Conservation (phyloP, 495 filamentous ascomycete species). For the Cercophora scortea region DNA sequence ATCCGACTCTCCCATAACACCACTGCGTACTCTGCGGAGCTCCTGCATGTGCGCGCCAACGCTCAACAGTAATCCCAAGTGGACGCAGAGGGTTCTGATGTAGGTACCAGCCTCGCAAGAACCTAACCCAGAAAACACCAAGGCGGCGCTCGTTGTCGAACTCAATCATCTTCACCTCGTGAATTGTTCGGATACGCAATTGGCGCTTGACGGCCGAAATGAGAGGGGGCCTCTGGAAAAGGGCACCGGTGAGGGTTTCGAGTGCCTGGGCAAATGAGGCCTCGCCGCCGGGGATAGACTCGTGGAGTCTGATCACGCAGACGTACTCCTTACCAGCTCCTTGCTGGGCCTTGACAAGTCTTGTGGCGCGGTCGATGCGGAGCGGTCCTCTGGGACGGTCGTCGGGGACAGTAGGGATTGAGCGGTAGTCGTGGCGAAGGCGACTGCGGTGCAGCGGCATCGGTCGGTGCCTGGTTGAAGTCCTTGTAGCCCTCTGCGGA, state of each 20-base stretch:
- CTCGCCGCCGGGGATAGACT: background rate
- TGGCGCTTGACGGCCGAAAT: conserved; percentile 98
- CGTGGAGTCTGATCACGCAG: background rate
- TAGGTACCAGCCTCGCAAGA: conserved; percentile 98
- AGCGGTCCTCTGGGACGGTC: no score
- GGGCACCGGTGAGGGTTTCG: background rate
- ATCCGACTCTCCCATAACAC: conserved; percentile 85
- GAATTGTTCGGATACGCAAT: conserved; percentile 91
- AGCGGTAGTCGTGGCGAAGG: background rate
- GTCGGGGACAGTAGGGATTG: no score
- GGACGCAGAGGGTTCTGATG: conserved; percentile 95
- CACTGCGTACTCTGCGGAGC: conserved; percentile 83
- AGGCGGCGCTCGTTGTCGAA: conserved; percentile 96
- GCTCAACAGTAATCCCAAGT: conserved; percentile 84
- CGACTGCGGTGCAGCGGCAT: background rate
- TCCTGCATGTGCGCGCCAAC: conserved; percentile 99
- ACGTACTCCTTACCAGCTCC: background rate
- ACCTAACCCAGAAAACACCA: conserved; percentile 99
- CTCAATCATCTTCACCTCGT: conserved; percentile 90
- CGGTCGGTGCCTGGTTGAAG: background rate
- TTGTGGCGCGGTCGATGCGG: background rate
- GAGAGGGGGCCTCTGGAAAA: conserved; percentile 61
- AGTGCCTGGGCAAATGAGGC: background rate
- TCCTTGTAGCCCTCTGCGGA: background rate
- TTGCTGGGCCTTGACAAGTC: background rate